phyloP scores from a whole-genome alignment of 176 grass and related monocot species.

The Aegilops bicornis region DNA sequence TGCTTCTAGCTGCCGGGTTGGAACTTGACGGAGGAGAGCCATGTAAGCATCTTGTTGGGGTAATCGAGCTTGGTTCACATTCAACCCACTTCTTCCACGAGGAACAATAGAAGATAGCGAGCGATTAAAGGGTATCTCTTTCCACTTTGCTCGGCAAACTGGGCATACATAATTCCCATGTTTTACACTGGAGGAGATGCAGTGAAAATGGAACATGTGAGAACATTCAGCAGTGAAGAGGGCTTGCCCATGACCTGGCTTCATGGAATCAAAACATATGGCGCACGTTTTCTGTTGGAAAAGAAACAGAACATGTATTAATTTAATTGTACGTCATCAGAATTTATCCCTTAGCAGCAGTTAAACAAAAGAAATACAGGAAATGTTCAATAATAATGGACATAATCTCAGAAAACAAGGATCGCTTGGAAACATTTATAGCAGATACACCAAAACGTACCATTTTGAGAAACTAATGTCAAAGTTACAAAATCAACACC shows the following conservation, averaged over 20 bases:
- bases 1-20: slow-evolving; percentile 42
- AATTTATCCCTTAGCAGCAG: neutral
- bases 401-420: slow-evolving; percentile 4
- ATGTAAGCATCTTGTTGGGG: slow-evolving; percentile 59
- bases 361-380: neutral
- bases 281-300: slow-evolving; percentile 68
- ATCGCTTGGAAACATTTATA: neutral
- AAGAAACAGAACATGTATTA: slow-evolving; percentile 28
- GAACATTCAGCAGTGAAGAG: slow-evolving; percentile 98
- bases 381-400: neutral
- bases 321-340: neutral
- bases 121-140: slow-evolving; percentile 73
- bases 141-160: slow-evolving; percentile 93
- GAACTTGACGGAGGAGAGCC: slow-evolving; percentile 47
- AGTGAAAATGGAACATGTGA: slow-evolving; percentile 96
- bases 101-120: slow-evolving; percentile 49
- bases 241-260: slow-evolving; percentile 76
- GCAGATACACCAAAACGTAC: neutral
- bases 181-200: slow-evolving; percentile 91
- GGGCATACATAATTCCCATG: slow-evolving; percentile 90
- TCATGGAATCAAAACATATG: slow-evolving; percentile 95
- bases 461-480: neutral
- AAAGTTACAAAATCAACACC: neutral
- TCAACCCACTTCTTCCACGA: slow-evolving; percentile 46
- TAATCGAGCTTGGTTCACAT: slow-evolving; percentile 41